Base-by-base conservation (phyloP, 208 protist species). In the Crithidia fasciculata region DNA sequence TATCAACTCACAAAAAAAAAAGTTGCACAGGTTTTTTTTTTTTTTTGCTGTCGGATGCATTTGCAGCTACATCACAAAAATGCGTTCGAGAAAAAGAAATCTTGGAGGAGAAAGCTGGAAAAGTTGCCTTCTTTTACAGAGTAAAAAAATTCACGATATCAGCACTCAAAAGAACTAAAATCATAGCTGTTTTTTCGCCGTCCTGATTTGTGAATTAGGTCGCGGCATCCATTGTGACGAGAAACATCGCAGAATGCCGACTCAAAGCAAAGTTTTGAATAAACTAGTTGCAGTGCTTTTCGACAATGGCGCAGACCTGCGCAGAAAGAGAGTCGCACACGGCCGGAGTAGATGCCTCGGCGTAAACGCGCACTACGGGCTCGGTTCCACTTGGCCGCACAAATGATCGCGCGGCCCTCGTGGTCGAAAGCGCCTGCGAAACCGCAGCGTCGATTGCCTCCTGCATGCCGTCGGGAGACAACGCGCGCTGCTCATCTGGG, bases 371-470 rank as follows among this genome's bases (percentile, higher is more conserved):
- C 15, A 98, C 95, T 64, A 98, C 86, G 6, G 97, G 91, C 71
- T 99, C 97, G 4, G 97, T 99, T 13, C 97, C 97, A 45, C 93
- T 98, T 0, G 96, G 96, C 3, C 97, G 81, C 18, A 97, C 95
- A 88, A 99, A 99, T 0, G 89, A 78, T 3, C 93, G 84, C 3
- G 86, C 85, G 13, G 54, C 47, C 4, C 57, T 47, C 50, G 59
- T 68, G 10, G 39, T 40, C 18, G 45, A 57, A 12, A 69, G 55
- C 12, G 49, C 55, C 8, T 8, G 8, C 10, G 74, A 63, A 15
- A 98, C 94, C 19, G 83, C 79, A 0, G 49, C 83, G 50, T 98
- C 85, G 37, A 98, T 96, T 16, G 83, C 86, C 9, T 88, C 82
- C 58, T 98, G 95, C 69, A 98, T 56, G 6, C 85, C 93, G 4